Evolutionary conservation across 1,284 basidiomycete species (phyloP).

Genomic region (Ustilago xerochloae): DNA sequence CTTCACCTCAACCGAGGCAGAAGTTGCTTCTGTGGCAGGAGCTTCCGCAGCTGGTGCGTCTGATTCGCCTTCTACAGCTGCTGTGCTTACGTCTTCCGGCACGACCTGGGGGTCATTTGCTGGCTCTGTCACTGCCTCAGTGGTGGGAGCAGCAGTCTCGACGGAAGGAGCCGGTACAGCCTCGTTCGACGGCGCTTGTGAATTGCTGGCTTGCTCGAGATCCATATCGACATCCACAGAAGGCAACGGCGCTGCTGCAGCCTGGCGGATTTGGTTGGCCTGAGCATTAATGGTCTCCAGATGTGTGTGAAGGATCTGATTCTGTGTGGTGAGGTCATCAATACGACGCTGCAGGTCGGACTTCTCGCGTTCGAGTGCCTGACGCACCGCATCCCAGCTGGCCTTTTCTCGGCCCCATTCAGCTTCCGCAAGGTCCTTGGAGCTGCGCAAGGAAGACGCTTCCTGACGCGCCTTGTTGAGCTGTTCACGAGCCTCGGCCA

Average conservation of each 20-base stretch:
- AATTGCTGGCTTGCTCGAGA: conserved; percentile 18
- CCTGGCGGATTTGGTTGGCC: conserved; percentile 77
- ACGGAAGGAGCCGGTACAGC: conserved; percentile 72
- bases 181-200: conserved; percentile 62
- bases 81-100: neutral
- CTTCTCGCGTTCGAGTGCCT: conserved; percentile 80
- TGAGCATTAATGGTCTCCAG: conserved; percentile 86
- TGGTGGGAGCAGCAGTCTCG: conserved; percentile 48
- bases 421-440: conserved; percentile 75
- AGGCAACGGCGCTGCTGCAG: conserved; percentile 65
- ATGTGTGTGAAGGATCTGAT: conserved; percentile 81
- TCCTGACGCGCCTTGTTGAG: conserved; percentile 48
- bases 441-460: conserved; percentile 40
- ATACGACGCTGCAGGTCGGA: conserved; percentile 77
- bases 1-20: conserved; percentile 11
- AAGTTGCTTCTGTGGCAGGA: neutral
- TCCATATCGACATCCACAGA: conserved; percentile 63
- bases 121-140: neutral
- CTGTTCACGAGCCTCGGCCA: conserved; percentile 72
- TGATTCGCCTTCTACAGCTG: conserved; percentile 1
- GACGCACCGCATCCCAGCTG: conserved; percentile 83
- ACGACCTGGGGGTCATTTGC: neutral
- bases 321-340: conserved; percentile 81
- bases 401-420: conserved; percentile 79
- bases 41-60: neutral